Percentiles rank a stretch among this genome's conserved stretches.
phyloP scores from a whole-genome alignment of 176 grass and related monocot species.

The Chrysopogon serrulatus region DNA sequence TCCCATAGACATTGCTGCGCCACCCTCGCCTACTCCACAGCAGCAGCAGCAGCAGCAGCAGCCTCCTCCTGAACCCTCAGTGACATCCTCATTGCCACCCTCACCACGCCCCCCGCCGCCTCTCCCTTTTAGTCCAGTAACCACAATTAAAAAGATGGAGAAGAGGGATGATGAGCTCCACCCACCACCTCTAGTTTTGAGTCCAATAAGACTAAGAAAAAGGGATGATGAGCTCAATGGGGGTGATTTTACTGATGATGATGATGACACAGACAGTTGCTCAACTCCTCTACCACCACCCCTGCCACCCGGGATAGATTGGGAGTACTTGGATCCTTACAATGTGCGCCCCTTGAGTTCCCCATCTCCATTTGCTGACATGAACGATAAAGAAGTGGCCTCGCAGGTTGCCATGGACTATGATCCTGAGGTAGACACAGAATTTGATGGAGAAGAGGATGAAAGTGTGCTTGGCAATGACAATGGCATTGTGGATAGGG shows the following conservation, averaged over 20 bases:
- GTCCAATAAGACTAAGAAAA: constrained; percentile 42
- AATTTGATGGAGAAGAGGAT: constrained; percentile 59
- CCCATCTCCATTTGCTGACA: constrained; percentile 38
- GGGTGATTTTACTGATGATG: constrained; percentile 50
- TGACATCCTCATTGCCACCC: constrained; percentile 48
- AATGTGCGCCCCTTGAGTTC: constrained; percentile 36
- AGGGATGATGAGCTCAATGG: constrained; percentile 28
- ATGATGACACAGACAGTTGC: constrained; percentile 69
- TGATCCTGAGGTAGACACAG: constrained; percentile 63
- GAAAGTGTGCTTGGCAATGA: constrained; percentile 22
- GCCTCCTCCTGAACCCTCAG: constrained; percentile 33
- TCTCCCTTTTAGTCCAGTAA: constrained; percentile 44
- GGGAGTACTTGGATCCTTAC: constrained; percentile 67
- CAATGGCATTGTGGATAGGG: constrained; percentile 18
- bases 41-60: not conserved
- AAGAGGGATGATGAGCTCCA: constrained; percentile 24
- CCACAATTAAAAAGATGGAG: constrained; percentile 41
- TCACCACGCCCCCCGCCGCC: constrained; percentile 50
- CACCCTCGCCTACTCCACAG: constrained; percentile 25
- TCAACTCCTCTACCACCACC: constrained; percentile 65
- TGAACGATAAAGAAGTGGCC: constrained; percentile 30
- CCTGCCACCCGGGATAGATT: constrained; percentile 48
- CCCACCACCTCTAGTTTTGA: constrained; percentile 59
- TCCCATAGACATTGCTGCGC: not conserved
- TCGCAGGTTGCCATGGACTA: constrained; percentile 47